Conservation (phyloP, 768 basidiomycete genomes). For the Mycena kentingensis region DNA sequence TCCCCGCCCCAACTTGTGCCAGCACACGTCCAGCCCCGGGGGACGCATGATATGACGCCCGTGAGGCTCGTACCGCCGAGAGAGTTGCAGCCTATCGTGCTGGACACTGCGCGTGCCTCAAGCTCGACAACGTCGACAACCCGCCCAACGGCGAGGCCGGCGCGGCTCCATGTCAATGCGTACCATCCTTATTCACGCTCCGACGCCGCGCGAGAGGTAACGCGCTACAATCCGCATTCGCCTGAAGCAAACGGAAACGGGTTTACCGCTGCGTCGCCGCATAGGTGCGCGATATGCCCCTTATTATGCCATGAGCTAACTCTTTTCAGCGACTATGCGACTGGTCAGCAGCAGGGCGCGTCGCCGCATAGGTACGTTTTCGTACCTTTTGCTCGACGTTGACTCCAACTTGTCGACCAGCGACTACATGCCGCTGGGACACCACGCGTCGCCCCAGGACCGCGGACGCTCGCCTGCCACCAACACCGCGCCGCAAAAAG, state of each 20-base stretch:
- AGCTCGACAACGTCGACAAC: constrained; percentile 21
- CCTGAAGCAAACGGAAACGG: not conserved
- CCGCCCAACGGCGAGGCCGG: too few species aligned
- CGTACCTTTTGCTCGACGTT: constrained; percentile 6
- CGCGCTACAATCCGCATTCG: constrained; percentile 12
- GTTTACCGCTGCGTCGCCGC: not conserved
- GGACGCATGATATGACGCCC: constrained; percentile 33
- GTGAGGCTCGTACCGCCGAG: constrained; percentile 30
- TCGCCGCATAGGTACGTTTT: too few species aligned
- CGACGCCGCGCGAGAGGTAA: constrained; percentile 17
- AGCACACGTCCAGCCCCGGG: constrained; percentile 26
- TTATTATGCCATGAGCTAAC: too few species aligned
- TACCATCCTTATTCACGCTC: constrained; percentile 19
- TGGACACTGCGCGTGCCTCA: constrained; percentile 14
- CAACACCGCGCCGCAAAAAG: constrained; percentile 23
- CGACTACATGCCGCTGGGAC: too few species aligned
- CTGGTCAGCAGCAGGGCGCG: constrained; percentile 1
- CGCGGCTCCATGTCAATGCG: constrained; percentile 12
- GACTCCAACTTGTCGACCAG: too few species aligned
- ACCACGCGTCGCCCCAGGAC: too few species aligned
- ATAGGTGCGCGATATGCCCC: too few species aligned
- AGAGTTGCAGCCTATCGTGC: constrained; percentile 23
- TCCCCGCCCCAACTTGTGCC: constrained; percentile 34
- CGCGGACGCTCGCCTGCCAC: constrained; percentile 23
- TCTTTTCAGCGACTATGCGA: constrained; percentile 4